Evolutionary conservation across 768 basidiomycete genomes (phyloP), one percentile per base, ranked within the genome.

Genomic region (Steccherinum ochraceum): DNA sequence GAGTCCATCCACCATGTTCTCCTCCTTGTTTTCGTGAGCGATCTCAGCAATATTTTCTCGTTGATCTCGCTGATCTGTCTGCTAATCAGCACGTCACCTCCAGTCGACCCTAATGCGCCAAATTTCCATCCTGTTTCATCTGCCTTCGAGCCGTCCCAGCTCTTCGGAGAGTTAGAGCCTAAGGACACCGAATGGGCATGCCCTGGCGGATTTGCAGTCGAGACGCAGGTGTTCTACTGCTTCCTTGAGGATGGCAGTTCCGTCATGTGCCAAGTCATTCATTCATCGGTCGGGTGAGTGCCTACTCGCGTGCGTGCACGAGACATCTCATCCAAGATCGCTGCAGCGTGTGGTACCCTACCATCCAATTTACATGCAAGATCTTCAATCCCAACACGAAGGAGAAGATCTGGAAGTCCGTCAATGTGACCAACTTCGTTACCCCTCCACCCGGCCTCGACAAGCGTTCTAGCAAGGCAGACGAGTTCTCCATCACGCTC

Each of bases 281-380:
- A 93, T 71, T 92, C 90, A 1, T 75, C 86, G 24, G 78, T 92
- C 48, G 94, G 93, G 93, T 93, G 59, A 65, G 89, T 74, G 26
- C 45, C 35, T 51, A 20, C 41, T 51, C 25, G 27, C n/a, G 24
- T 18, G 49, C 45, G 20, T 26, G 20, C 47, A 45, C 40, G 13
- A 48, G 39, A 48, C 52, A 46, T 45, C 27, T 50, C 56, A 58
- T 12, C 19, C 16, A 18, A 10, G 41, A 43, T 18, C 41, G 5
- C 10, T 53, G 51, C 61, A 95, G 93, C 20, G 66, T 97, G 53
- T 93, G 94, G 83, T 94, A 89, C 63, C 93, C 96, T 3, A 90
- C 86, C 24, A 84, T 95, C 60, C 95, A 99, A 68, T 91, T 97
- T 67, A 89, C 84, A 3, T 93, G 84, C 82, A 95, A 93, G 69